These are phyloP conservation scores for Blastomyces emzantsi DNA, from an alignment of 2,329 filamentous ascomycete species.

Conservation along the genomic window DNA sequence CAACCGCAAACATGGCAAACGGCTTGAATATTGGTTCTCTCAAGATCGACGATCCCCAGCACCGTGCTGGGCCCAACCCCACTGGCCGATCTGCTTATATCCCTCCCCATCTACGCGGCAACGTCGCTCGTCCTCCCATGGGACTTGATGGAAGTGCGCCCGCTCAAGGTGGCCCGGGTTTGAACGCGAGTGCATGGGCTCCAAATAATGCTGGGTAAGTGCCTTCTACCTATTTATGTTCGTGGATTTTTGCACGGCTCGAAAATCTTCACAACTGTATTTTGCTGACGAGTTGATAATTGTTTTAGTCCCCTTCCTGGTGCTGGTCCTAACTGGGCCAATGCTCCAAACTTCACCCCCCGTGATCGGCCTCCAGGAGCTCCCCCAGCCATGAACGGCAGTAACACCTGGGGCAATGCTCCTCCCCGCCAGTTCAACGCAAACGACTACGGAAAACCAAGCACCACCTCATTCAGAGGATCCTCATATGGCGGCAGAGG, in stretches of 20 bases:
- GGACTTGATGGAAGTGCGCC: slow-evolving; percentile 31
- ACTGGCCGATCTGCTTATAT: slow-evolving; percentile 55
- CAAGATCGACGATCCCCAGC: slow-evolving; percentile 54
- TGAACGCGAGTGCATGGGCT: slow-evolving; percentile 31
- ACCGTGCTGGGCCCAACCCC: slow-evolving; percentile 42
- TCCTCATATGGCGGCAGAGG: slow-evolving; percentile 38
- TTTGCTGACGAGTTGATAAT: slow-evolving; percentile 12
- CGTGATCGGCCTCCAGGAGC: slow-evolving; percentile 23
- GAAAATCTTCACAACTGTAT: not conserved
- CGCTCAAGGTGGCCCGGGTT: slow-evolving; percentile 21
- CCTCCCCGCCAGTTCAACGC: slow-evolving; percentile 47
- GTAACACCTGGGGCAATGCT: slow-evolving; percentile 30
- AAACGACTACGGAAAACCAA: slow-evolving; percentile 53
- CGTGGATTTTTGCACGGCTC: not conserved
- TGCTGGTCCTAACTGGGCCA: slow-evolving; percentile 41
- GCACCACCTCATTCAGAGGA: slow-evolving; percentile 33
- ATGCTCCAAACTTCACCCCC: slow-evolving; percentile 50
- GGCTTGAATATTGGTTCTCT: slow-evolving; percentile 50
- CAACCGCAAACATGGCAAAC: slow-evolving; percentile 38
- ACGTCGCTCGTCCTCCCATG: slow-evolving; percentile 23
- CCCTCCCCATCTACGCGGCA: slow-evolving; percentile 52
- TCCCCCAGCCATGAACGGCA: slow-evolving; percentile 27
- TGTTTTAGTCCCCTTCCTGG: slow-evolving; percentile 19
- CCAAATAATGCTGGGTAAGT: slow-evolving; percentile 17
- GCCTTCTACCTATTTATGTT: slow-evolving; percentile 31